Base-by-base conservation (phyloP, 1,284 basidiomycete species). In the Leccinum solheimii region DNA sequence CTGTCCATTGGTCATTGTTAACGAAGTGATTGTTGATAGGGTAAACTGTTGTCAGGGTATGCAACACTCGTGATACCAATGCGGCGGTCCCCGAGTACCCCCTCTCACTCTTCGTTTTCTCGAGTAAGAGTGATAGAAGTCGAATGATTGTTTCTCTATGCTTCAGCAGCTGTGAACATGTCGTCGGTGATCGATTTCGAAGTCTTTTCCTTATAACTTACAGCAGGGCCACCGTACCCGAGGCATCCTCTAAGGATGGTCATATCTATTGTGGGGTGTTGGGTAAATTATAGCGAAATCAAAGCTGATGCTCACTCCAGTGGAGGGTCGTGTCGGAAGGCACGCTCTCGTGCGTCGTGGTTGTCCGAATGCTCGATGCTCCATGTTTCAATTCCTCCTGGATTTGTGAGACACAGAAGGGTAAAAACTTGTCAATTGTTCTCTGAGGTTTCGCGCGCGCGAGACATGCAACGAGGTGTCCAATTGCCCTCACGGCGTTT, bases 281-380 rank as follows among this genome's bases (percentile, higher is more conserved):
- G 53, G 36, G 55, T 34, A 67, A 56, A 62, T 62, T 19, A 59
- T 10, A 57, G 56, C 58, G 48, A 49, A 51, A 48, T 43, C 40
- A 11, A 55, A 64, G 26, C 32, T 67, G 56, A 62, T 56, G 78
- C 91, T 74, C 70, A 92, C 91, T 95, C 94, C 96, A 98, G 75
- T 98, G 95, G 57, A 99, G 79, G 1, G 94, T 91, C 2, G 94
- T 95, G 70, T 99, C 97, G 6, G 92, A 92, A 4, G 94, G 87
- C 2, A 93, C 82, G 0, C 94, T 91, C 19, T 86, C 83, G 65
- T 90, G 86, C 6, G 87, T 87, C 0, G 94, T 95, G 2, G 95
- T 98, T 8, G 94, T 98, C 32, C 94, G 83, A 38, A 90, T 82
- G 62, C 92, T 93, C n/a, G 94, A 96, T 0, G 97, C 96, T 1